Base-by-base conservation (phyloP, 306 rosid genomes). In the Alnus glutinosa region DNA sequence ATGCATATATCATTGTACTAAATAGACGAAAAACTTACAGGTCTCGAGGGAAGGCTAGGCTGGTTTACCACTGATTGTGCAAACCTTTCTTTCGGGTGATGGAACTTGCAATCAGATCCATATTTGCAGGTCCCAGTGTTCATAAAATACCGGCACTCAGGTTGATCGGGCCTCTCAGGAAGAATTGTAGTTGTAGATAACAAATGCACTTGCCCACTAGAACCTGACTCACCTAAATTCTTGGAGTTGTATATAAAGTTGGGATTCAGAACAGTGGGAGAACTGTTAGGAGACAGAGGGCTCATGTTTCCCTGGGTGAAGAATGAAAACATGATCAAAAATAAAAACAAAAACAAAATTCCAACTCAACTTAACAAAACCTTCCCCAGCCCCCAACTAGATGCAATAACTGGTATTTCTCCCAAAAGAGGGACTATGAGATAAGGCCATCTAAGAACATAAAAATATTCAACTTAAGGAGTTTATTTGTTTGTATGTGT, bases 111-210 rank as follows among this genome's bases (percentile, higher is more conserved):
- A 68, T 90, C 94, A 75, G 87, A 78, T 82, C 98, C 98, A 82
- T 90, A 92, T 76, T 92, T 94, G 92, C 98, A 94, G 15, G 90
- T 90, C 37, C 97, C 98, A 12, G 90, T 94, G 87, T 72, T 89
- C 92, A 92, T 89, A 73, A 89, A 94, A 83, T 89, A 88, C 75
- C 89, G 92, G 77, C 98, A 94, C 83, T 92, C 94, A 2, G 97
- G 98, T 76, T 94, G 96, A 76, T 90, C 93, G 12, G 96, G 97
- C 73, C 98, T 86, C 82, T 94, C 94, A 0, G 97, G 97, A 61
- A 92, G 94, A 44, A 59, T 39, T 37, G 81, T 81, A 83, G 44
- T 87, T 67, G 86, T 71, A 34, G 89, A 71, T 30, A 55, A 52
- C 74, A 76, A 78, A 28, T 77, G 79, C 57, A 77, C 80, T 83